A percentile compares a stretch with the other conserved stretches of the same genome.
Conservation (phyloP, 2,329 filamentous ascomycete species). For the Fusarium burgessii region DNA sequence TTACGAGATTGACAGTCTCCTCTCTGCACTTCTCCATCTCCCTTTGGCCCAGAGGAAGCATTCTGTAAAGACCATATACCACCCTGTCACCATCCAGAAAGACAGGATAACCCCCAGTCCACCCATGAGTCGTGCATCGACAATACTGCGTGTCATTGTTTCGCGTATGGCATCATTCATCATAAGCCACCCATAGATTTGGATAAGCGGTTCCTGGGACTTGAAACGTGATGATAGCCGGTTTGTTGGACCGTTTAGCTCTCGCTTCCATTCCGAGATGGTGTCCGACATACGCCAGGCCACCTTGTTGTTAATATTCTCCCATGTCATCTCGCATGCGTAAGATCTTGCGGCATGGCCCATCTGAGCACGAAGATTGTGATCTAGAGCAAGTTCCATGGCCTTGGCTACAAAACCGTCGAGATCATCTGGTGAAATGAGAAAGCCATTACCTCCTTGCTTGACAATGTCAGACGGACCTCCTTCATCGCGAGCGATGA, state of each 20-base stretch:
- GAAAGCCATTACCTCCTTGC: constrained; percentile 69
- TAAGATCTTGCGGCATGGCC: constrained; percentile 62
- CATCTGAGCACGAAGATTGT: constrained; percentile 59
- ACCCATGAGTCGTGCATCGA: constrained; percentile 59
- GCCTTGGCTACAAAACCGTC: constrained; percentile 68
- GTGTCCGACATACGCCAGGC: constrained; percentile 71
- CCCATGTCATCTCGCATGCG: constrained; percentile 75
- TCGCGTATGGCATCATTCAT: constrained; percentile 56
- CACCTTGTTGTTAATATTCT: constrained; percentile 77
- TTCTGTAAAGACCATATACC: constrained; percentile 64
- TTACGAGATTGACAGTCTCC: constrained; percentile 35
- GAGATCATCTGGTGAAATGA: constrained; percentile 70
- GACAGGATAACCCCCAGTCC: constrained; percentile 60
- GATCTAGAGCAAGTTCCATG: constrained; percentile 61
- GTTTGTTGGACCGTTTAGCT: constrained; percentile 36
- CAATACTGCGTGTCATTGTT: constrained; percentile 51
- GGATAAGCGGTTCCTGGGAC: constrained; percentile 50
- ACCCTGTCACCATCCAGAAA: constrained; percentile 62
- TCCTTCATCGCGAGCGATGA: constrained; percentile 76
- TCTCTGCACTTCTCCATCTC: constrained; percentile 47
- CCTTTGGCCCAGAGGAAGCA: constrained; percentile 56
- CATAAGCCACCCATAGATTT: constrained; percentile 59
- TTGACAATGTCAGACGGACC: constrained; percentile 76
- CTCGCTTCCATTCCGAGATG: constrained; percentile 60
- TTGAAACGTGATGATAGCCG: constrained; percentile 28